A percentile compares a stretch with the other conserved stretches of the same genome.
These are phyloP conservation scores for Begonia loranthoides DNA, from an alignment of 306 rosid species.

Conservation along the genomic window DNA sequence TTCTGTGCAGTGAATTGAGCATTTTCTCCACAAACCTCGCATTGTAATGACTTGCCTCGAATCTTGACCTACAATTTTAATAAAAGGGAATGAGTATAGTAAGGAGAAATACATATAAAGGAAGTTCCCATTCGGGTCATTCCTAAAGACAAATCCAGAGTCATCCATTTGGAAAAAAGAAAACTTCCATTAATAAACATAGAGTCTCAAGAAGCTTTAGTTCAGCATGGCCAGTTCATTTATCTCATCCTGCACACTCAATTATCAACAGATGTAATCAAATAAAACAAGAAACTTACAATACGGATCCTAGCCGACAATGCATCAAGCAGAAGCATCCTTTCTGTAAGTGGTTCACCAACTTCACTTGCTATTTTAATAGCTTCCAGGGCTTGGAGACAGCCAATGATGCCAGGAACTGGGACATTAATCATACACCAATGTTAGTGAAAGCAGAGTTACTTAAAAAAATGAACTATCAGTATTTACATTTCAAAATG, in stretches of 20 bases:
- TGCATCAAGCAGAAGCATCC: conserved; percentile 93
- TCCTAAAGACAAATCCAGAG: too few relatives aligned
- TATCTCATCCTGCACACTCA: too few relatives aligned
- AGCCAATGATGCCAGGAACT: conserved; percentile 97
- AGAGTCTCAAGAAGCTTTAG: too few relatives aligned
- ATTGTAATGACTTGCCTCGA: conserved; percentile 69
- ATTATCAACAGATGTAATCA: neutral
- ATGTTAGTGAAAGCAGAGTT: conserved; percentile 1
- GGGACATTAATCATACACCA: conserved; percentile 14
- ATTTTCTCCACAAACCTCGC: conserved; percentile 72
- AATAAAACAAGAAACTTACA: conserved; percentile 32
- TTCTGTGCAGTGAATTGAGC: conserved; percentile 35
- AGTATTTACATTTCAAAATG: too few relatives aligned
- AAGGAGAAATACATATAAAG: too few relatives aligned
- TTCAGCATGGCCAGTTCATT: too few relatives aligned
- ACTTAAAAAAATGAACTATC: neutral
- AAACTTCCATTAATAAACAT: too few relatives aligned
- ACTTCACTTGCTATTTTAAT: conserved; percentile 76
- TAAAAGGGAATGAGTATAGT: too few relatives aligned
- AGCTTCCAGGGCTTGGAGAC: conserved; percentile 96
- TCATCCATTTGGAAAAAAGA: too few relatives aligned
- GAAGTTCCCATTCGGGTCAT: too few relatives aligned
- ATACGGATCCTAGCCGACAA: conserved; percentile 61
- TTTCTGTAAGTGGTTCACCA: conserved; percentile 81
- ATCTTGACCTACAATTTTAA: conserved; percentile 58